Percentiles rank a stretch among this genome's conserved stretches.
phyloP scores from a whole-genome alignment of 2,329 filamentous ascomycete genomes.

The Ascosphaera aggregata region DNA sequence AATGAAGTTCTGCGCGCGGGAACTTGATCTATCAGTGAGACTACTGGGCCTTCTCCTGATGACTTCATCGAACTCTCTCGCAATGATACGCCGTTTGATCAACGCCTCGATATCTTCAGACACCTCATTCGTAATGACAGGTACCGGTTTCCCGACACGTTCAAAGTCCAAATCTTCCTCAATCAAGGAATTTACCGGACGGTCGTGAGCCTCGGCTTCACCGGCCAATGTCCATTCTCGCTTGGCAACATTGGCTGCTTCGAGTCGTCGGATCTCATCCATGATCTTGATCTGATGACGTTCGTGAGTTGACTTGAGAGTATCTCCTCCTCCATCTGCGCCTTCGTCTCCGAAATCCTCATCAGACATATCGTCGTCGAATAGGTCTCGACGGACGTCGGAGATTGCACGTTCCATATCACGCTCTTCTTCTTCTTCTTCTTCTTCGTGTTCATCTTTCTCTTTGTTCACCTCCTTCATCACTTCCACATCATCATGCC shows the following conservation, averaged over 20 bases:
- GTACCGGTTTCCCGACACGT: conserved; percentile 78
- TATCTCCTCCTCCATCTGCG: conserved; percentile 14
- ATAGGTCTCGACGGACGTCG: conserved; percentile 70
- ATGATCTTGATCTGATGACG: conserved; percentile 63
- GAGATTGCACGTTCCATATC: conserved; percentile 68
- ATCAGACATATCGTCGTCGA: conserved; percentile 41
- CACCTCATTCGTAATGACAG: conserved; percentile 76
- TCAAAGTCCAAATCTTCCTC: conserved; percentile 95
- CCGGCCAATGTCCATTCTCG: conserved; percentile 77
- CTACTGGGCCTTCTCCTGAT: conserved; percentile 58
- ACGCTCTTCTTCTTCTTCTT: conserved; percentile 14
- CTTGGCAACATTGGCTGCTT: conserved; percentile 72
- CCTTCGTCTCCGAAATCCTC: conserved; percentile 43
- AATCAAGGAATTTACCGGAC: conserved; percentile 75
- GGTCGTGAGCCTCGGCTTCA: conserved; percentile 60
- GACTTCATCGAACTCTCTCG: conserved; percentile 81
- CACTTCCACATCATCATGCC: too few species aligned
- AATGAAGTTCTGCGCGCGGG: conserved; percentile 51
- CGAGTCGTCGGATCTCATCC: conserved; percentile 77
- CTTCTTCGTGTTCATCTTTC: conserved; percentile 27
- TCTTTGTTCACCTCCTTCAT: too few species aligned
- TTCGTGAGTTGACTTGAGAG: conserved; percentile 49
- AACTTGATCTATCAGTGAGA: conserved; percentile 33
- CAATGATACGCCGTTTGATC: conserved; percentile 79
- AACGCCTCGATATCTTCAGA: conserved; percentile 81